Evolutionary conservation across 495 filamentous ascomycete species (phyloP).

Genomic region (Lepidopterella palustris): DNA sequence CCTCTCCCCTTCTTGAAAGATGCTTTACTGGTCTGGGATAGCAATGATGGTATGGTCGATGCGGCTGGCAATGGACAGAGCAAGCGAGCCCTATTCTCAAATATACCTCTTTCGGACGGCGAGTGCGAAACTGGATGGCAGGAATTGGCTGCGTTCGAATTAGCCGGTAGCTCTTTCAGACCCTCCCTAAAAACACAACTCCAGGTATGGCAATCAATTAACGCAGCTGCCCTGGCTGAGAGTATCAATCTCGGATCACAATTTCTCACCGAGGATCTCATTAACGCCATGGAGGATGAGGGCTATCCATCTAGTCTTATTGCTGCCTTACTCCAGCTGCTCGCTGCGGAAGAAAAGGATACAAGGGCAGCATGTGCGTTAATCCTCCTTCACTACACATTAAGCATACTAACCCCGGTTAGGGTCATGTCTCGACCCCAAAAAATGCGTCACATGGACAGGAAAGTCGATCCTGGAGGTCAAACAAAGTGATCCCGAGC

Average conservation of each 20-base stretch:
- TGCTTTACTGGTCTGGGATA: constrained; percentile 30
- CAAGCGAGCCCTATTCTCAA: constrained; percentile 32
- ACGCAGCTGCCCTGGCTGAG: constrained; percentile 18
- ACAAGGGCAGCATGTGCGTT: constrained; percentile 35
- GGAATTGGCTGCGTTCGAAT: constrained; percentile 38
- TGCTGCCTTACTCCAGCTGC: constrained; percentile 4
- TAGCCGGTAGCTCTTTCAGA: constrained; percentile 27
- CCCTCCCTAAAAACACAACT: constrained; percentile 27
- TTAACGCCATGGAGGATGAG: constrained; percentile 39
- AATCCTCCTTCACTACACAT: constrained; percentile 7
- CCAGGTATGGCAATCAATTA: constrained; percentile 34
- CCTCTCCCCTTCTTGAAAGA: constrained; percentile 28
- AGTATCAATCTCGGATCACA: constrained; percentile 30
- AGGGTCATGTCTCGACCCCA: constrained; percentile 47
- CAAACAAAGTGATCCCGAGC: constrained; percentile 26
- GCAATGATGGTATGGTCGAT: constrained; percentile 17
- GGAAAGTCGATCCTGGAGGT: constrained; percentile 49
- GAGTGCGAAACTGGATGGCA: constrained; percentile 36
- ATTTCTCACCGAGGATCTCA: constrained; percentile 43
- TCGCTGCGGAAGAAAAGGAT: constrained; percentile 10
- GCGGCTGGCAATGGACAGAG: constrained; percentile 20
- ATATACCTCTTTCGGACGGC: constrained; percentile 36
- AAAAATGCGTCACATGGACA: constrained; percentile 43
- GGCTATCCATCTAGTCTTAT: constrained; percentile 24
- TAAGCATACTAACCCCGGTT: background rate